Conservation (phyloP, 805 yeast genomes). For the Schwanniomyces polymorphus region DNA sequence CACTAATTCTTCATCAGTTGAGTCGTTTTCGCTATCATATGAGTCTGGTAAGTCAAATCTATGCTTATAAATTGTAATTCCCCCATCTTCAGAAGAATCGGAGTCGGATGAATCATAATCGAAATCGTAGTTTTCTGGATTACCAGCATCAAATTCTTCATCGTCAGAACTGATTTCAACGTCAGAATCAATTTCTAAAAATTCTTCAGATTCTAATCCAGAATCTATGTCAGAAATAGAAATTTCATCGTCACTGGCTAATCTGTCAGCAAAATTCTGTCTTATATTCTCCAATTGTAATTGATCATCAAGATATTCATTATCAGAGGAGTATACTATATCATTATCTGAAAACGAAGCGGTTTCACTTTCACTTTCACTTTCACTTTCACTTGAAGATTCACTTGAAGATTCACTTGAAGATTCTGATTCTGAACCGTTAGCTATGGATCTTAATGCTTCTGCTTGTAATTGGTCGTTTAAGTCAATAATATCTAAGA, state of each 20-base stretch:
- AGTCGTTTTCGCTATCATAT: slow-evolving; percentile 21
- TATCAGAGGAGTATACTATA: slow-evolving; percentile 27
- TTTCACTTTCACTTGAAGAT: too few relatives aligned
- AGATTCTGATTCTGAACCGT: slow-evolving; percentile 11
- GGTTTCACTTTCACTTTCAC: slow-evolving; percentile 11
- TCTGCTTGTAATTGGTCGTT: slow-evolving; percentile 39
- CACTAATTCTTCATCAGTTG: slow-evolving; percentile 37
- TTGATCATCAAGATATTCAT: slow-evolving; percentile 28
- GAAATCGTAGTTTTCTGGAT: slow-evolving; percentile 20
- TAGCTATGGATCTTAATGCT: slow-evolving; percentile 17
- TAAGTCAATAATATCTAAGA: slow-evolving; percentile 34
- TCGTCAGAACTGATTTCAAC: slow-evolving; percentile 17
- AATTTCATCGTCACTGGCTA: slow-evolving; percentile 28
- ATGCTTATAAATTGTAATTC: slow-evolving; percentile 43
- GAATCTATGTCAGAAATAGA: slow-evolving; percentile 17
- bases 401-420: too few relatives aligned
- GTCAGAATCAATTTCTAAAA: slow-evolving; percentile 32
- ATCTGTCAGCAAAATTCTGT: slow-evolving; percentile 33
- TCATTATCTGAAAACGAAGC: slow-evolving; percentile 21
- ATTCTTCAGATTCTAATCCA: slow-evolving; percentile 26
- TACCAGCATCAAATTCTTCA: slow-evolving; percentile 16
- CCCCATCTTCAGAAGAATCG: slow-evolving; percentile 38
- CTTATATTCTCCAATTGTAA: slow-evolving; percentile 37
- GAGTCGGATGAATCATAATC: slow-evolving; percentile 14
- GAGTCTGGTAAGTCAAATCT: slow-evolving; percentile 39